Percentiles rank a stretch among this genome's conserved stretches.
Evolutionary conservation across 1,284 basidiomycete species (phyloP).

Genomic region (Heterobasidion irregulare): DNA sequence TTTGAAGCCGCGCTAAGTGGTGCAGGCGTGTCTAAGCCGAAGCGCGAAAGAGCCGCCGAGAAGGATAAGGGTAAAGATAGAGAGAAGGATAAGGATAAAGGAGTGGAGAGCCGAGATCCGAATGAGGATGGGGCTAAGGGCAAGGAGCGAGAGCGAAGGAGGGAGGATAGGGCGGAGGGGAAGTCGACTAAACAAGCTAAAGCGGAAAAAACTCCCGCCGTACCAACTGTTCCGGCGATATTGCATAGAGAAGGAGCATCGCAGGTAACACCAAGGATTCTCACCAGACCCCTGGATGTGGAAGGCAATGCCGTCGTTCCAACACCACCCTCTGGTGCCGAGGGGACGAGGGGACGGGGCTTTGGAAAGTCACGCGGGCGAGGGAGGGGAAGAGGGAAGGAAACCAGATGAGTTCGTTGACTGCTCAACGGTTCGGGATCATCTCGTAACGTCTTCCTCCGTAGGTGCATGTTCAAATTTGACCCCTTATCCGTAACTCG

Average conservation of each 20-base stretch:
- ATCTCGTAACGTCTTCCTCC: neutral
- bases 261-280: slow-evolving; percentile 5
- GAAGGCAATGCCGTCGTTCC: neutral
- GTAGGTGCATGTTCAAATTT: neutral
- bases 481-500: neutral
- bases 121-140: slow-evolving; percentile 5
- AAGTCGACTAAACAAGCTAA: neutral
- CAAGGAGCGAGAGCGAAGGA: slow-evolving; percentile 9
- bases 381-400: slow-evolving; percentile 9
- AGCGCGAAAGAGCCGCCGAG: slow-evolving; percentile 15
- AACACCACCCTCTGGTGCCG: neutral
- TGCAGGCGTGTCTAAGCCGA: slow-evolving; percentile 32
- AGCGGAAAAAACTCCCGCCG: slow-evolving; percentile 4
- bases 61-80: slow-evolving; percentile 14
- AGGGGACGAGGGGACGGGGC: neutral
- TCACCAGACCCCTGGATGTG: neutral
- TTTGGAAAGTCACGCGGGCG: slow-evolving; percentile 5
- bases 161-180: neutral
- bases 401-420: neutral
- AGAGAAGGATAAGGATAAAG: slow-evolving; percentile 1
- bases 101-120: neutral
- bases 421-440: neutral
- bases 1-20: slow-evolving; percentile 59
- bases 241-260: slow-evolving; percentile 20
- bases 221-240: slow-evolving; percentile 17